Evolutionary conservation across 306 rosid species (phyloP), one percentile per base, ranked within the genome.

Genomic region (Argentina anserina): DNA sequence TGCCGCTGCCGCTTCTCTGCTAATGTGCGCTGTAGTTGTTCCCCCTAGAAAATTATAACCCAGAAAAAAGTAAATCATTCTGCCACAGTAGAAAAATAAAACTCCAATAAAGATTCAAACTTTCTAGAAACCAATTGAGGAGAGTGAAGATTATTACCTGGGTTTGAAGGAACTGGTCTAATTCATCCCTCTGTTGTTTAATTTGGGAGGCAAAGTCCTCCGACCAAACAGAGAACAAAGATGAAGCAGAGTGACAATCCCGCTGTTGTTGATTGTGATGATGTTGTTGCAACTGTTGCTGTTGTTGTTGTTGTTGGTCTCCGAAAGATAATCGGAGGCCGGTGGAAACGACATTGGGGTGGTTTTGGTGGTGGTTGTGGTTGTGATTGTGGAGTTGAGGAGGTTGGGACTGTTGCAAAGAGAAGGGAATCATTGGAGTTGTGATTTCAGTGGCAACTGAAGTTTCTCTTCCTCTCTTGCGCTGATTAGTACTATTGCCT

Each of bases 401-500:
- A 75, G 88, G 63, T 23, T 86, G 87, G 3, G 89, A 78, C 70
- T 78, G 78, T 45, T 77, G 97, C 52, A 82, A 12, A 71, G 88
- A 81, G 81, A 82, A 84, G 28, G 82, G 84, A 82, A 81, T 83
- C 25, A 86, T 73, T 14, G 85, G 84, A 46, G 86, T 40, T 28
- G 85, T 68, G 25, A 75, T 76, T 36, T 72, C 88, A 4, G 79
- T 42, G 14, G 72, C 55, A 40, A 76, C 36, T 62, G 88, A 71
- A 66, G 69, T 46, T 83, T 94, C 97, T 85, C 95, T 88, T 74
- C 84, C 93, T 85, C 99, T 88, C 78, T 94, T 94, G 56, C 94
- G 81, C 33, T 85, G 78, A 78, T 78, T 81, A 64, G 67, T 75
- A 58, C 53, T 68, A 34, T 29, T 43, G 34, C 72, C 87, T 78